Evolutionary conservation across 257 asterid genomes (phyloP).

Genomic region (Solanum appendiculatum): DNA sequence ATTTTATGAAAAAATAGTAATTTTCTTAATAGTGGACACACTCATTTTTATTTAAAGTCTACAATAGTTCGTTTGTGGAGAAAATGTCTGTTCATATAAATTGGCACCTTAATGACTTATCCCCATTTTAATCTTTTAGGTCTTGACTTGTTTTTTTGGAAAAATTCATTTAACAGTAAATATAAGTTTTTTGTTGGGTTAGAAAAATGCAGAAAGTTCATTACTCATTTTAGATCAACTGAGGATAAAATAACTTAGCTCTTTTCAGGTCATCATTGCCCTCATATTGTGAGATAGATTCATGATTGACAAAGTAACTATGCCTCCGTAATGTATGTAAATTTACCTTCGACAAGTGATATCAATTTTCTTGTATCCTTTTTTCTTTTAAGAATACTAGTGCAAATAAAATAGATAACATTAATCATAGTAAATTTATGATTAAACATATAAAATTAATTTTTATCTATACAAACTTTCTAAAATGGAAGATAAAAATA

Average conservation of each 20-base stretch:
- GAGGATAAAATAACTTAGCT: slow-evolving; percentile 61
- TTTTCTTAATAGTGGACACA: not conserved
- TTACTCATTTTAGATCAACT: slow-evolving; percentile 61
- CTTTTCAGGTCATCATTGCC: slow-evolving; percentile 24
- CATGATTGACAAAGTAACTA: too few relatives aligned
- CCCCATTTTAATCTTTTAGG: slow-evolving; percentile 26
- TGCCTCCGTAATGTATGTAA: too few relatives aligned
- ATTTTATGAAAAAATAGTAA: too few relatives aligned
- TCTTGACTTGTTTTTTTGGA: slow-evolving; percentile 61
- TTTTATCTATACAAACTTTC: too few relatives aligned
- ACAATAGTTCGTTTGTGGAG: not conserved
- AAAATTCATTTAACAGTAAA: slow-evolving; percentile 81
- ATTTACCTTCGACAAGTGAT: too few relatives aligned
- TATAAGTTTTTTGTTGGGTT: slow-evolving; percentile 50
- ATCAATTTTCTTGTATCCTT: too few relatives aligned
- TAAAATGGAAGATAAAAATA: too few relatives aligned
- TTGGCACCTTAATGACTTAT: not conserved
- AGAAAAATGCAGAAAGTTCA: slow-evolving; percentile 73
- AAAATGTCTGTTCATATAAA: not conserved
- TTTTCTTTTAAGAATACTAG: too few relatives aligned
- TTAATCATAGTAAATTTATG: too few relatives aligned
- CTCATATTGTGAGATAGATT: not conserved
- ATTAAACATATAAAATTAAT: too few relatives aligned
- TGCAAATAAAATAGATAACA: too few relatives aligned
- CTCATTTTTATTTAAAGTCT: not conserved